Conservation (phyloP, 2,329 filamentous ascomycete genomes). For the Xylogone sp. region DNA sequence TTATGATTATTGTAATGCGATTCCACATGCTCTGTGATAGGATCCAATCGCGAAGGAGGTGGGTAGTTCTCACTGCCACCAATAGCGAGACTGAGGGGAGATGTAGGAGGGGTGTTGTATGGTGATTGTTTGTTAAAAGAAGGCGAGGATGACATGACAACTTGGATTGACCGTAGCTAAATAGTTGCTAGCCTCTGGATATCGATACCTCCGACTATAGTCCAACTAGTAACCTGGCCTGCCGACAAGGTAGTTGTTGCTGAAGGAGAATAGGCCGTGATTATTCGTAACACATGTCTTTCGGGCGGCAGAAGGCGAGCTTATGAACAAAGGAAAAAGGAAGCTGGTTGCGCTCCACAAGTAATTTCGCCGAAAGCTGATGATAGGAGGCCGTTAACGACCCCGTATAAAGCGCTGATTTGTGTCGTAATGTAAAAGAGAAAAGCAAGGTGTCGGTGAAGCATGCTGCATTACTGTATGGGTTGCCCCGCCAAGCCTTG, state of each 20-base stretch:
- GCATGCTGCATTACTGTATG: not conserved
- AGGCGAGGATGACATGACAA: not conserved
- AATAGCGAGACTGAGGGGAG: slow-evolving; percentile 14
- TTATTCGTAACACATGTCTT: too few species aligned
- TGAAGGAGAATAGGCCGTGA: too few species aligned
- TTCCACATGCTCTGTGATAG: slow-evolving; percentile 28
- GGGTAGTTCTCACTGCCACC: slow-evolving; percentile 10
- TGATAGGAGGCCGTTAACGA: not conserved
- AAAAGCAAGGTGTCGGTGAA: not conserved
- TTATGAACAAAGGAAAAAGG: not conserved
- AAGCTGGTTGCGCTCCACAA: not conserved
- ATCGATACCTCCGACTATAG: too few species aligned
- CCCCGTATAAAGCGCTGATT: not conserved
- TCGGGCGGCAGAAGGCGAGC: not conserved
- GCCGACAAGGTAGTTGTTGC: too few species aligned
- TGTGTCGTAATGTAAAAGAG: not conserved
- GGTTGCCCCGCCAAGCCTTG: not conserved
- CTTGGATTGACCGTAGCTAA: not conserved
- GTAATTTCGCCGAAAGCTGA: not conserved
- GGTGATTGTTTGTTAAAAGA: slow-evolving; percentile 1
- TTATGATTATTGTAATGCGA: slow-evolving; percentile 3
- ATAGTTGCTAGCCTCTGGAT: too few species aligned
- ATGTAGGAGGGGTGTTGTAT: slow-evolving; percentile 15
- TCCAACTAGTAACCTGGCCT: too few species aligned
- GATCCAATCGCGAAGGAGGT: slow-evolving; percentile 18